Evolutionary conservation across 176 grass and related monocot species (phyloP).

Genomic region (Aegilops longissima): DNA sequence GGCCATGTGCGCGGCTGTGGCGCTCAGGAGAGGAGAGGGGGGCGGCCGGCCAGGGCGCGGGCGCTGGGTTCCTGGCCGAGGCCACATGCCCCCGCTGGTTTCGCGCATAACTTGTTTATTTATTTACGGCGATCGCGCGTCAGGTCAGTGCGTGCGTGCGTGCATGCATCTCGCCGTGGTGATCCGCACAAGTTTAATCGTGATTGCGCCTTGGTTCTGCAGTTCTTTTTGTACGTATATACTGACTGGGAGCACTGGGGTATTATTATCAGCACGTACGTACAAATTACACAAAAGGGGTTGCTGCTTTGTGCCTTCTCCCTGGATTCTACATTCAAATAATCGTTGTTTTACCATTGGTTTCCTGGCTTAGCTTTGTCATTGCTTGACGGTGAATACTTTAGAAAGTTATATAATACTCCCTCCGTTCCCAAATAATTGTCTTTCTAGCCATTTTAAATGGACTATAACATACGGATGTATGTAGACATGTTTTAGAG

Average conservation of each 20-base stretch:
- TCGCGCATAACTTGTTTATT: neutral
- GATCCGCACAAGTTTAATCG: neutral
- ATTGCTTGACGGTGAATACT: neutral
- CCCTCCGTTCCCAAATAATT: no score
- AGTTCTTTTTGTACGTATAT: conserved; percentile 29
- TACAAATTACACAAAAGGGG: neutral
- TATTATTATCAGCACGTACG: neutral
- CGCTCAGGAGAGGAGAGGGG: neutral
- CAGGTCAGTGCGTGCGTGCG: neutral
- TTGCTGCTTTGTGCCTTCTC: neutral
- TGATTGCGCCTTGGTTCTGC: conserved; percentile 15
- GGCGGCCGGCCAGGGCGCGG: neutral
- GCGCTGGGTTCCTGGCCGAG: neutral
- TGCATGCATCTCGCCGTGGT: neutral
- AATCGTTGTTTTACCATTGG: neutral
- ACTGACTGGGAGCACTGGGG: neutral
- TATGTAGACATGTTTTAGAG: no score
- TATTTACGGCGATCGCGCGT: neutral
- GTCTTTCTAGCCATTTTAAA: no score
- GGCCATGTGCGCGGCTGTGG: conserved; percentile 15
- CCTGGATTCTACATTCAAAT: neutral
- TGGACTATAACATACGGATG: no score
- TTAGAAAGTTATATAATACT: no score
- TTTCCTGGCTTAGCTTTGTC: neutral
- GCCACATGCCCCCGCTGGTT: conserved; percentile 26